These are phyloP conservation scores for Saccharomycopsis javanensis DNA, from an alignment of 805 yeast species.

Conservation along the genomic window DNA sequence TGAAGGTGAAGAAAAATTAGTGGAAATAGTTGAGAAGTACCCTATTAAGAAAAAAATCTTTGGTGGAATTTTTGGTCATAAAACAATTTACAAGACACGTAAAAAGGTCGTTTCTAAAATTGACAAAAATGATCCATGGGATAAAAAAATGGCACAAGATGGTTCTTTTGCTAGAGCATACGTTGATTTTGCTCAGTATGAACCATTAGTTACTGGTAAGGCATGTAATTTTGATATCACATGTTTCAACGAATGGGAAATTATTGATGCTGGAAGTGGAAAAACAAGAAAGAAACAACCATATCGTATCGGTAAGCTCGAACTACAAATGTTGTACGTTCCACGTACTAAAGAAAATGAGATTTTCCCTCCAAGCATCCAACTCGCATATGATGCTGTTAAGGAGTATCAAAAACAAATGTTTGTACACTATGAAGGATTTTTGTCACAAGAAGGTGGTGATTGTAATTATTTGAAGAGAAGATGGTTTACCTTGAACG, in stretches of 20 bases:
- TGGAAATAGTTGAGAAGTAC: conserved; percentile 52
- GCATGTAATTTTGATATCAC: conserved; percentile 45
- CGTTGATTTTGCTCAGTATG: conserved; percentile 50
- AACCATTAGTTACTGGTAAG: conserved; percentile 44
- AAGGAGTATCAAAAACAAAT: conserved; percentile 30
- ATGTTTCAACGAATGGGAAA: conserved; percentile 77
- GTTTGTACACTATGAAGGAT: conserved; percentile 46
- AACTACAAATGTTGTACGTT: conserved; percentile 57
- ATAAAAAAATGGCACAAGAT: conserved; percentile 58
- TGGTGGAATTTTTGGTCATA: conserved; percentile 37
- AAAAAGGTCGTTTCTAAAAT: conserved; percentile 42
- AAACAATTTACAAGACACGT: conserved; percentile 29
- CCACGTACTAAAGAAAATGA: conserved; percentile 55
- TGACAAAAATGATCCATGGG: conserved; percentile 48
- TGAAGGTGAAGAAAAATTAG: conserved; percentile 36
- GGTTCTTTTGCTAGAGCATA: conserved; percentile 84
- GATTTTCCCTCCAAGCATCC: conserved; percentile 60
- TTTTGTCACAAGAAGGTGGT: conserved; percentile 83
- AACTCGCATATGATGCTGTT: conserved; percentile 38
- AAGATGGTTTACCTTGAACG: conserved; percentile 65
- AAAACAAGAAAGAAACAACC: conserved; percentile 35
- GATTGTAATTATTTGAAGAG: conserved; percentile 69
- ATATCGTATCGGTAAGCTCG: conserved; percentile 54
- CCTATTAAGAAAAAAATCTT: conserved; percentile 37
- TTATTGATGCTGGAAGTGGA: conserved; percentile 23